These are phyloP conservation scores for Colletotrichum sp. DNA, from an alignment of 2,329 filamentous ascomycete genomes.

Conservation along the genomic window DNA sequence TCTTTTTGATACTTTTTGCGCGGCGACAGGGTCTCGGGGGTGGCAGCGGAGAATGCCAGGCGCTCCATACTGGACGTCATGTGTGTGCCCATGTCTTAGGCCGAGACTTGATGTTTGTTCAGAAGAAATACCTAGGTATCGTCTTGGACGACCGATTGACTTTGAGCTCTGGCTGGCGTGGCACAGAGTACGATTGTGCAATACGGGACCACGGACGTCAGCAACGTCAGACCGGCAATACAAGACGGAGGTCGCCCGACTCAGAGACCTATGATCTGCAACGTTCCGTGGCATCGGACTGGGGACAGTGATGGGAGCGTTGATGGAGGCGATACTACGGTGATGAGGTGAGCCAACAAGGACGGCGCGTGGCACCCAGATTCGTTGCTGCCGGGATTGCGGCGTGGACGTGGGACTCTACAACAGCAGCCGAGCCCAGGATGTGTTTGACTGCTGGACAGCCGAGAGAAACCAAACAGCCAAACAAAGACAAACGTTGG, in stretches of 20 bases:
- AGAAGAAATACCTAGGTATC: background rate
- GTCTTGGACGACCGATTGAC: background rate
- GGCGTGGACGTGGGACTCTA: background rate
- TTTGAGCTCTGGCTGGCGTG: background rate
- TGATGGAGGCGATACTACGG: constrained; percentile 1
- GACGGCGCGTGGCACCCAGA: background rate
- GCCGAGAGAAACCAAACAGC: background rate
- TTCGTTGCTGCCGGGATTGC: background rate
- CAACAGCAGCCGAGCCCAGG: background rate
- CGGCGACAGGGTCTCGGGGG: background rate
- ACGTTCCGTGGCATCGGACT: background rate
- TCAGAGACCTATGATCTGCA: constrained; percentile 1
- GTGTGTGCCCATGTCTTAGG: constrained; percentile 10
- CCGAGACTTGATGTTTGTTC: constrained; percentile 2
- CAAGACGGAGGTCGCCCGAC: constrained; percentile 4
- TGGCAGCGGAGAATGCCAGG: background rate
- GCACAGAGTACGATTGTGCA: background rate
- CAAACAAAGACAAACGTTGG: background rate
- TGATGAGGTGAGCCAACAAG: constrained; percentile 6
- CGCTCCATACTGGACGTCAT: background rate
- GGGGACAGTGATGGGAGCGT: background rate
- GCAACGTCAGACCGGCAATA: background rate
- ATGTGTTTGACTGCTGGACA: background rate
- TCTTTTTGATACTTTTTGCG: background rate
- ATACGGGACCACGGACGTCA: constrained; percentile 1